Evolutionary conservation across 1,139 yeast species (phyloP).

Genomic region (Nakaseomyces sp.): DNA sequence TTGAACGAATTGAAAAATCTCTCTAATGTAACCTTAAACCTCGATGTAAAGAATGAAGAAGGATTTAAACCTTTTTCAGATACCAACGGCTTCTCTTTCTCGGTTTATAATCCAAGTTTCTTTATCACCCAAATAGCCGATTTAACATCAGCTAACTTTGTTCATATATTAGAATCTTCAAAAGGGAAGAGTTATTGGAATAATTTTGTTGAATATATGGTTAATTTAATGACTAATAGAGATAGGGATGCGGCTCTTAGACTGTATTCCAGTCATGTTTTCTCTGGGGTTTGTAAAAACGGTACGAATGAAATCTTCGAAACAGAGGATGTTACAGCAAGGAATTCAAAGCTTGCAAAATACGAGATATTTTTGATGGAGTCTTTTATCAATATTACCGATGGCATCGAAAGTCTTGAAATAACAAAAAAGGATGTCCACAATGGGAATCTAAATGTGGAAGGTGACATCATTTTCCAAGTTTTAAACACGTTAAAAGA

Average conservation of each 20-base stretch:
- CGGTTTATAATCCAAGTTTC: constrained; percentile 33
- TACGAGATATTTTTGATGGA: constrained; percentile 19
- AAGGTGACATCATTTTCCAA: constrained; percentile 58
- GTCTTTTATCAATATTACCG: constrained; percentile 20
- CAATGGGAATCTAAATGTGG: constrained; percentile 31
- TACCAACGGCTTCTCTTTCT: constrained; percentile 16
- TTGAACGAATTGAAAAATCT: constrained; percentile 40
- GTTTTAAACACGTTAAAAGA: constrained; percentile 56
- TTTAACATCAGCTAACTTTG: constrained; percentile 42
- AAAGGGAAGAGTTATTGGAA: constrained; percentile 39
- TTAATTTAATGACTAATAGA: constrained; percentile 37
- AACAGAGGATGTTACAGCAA: constrained; percentile 14
- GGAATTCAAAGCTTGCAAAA: constrained; percentile 12
- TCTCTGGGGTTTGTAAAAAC: constrained; percentile 42
- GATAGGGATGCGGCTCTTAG: constrained; percentile 37
- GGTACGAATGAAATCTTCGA: constrained; percentile 39
- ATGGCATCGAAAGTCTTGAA: constrained; percentile 20
- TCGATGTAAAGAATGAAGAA: constrained; percentile 16
- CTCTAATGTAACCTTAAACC: constrained; percentile 30
- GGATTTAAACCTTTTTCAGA: constrained; percentile 11
- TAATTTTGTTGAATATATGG: constrained; percentile 38
- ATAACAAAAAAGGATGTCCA: constrained; percentile 24
- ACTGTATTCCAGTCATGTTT: constrained; percentile 39
- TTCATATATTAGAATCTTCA: constrained; percentile 38
- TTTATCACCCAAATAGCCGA: constrained; percentile 36